Evolutionary conservation across 2,329 filamentous ascomycete genomes (phyloP).

Genomic region (Fusarium oligoseptatum): DNA sequence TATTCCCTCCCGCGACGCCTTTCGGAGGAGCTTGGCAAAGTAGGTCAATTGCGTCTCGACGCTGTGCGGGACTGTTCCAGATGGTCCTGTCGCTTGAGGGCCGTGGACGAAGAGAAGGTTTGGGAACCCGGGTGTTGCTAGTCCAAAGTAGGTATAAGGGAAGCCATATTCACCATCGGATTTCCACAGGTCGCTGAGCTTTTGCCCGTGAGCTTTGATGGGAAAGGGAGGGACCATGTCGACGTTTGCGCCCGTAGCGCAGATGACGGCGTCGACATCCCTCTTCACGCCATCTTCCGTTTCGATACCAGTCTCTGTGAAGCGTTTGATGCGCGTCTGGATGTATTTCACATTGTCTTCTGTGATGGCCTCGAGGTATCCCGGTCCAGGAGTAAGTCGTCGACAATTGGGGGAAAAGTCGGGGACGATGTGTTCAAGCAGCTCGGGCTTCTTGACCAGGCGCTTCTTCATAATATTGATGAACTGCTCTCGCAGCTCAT

Average conservation of each 20-base stretch:
- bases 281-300: slow-evolving; percentile 68
- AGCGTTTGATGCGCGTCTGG: slow-evolving; percentile 66
- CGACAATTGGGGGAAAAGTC: slow-evolving; percentile 75
- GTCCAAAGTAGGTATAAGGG: slow-evolving; percentile 76
- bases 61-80: slow-evolving; percentile 75
- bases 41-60: slow-evolving; percentile 76
- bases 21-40: slow-evolving; percentile 76
- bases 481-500: slow-evolving; percentile 60
- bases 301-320: slow-evolving; percentile 71
- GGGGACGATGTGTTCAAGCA: slow-evolving; percentile 69
- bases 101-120: slow-evolving; percentile 76
- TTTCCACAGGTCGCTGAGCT: slow-evolving; percentile 70
- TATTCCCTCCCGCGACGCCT: slow-evolving; percentile 75
- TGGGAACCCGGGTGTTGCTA: slow-evolving; percentile 74
- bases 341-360: slow-evolving; percentile 74
- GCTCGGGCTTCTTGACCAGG: slow-evolving; percentile 66
- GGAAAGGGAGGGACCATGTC: slow-evolving; percentile 71
- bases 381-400: slow-evolving; percentile 74
- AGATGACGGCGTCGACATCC: slow-evolving; percentile 75
- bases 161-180: slow-evolving; percentile 68
- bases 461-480: slow-evolving; percentile 65
- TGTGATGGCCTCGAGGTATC: slow-evolving; percentile 74
- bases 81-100: slow-evolving; percentile 69
- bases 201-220: slow-evolving; percentile 66
- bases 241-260: slow-evolving; percentile 75